Percentiles rank a stretch among this genome's conserved stretches.
These are phyloP conservation scores for Taphrina betulina DNA, from an alignment of 1,139 yeast species.

Conservation along the genomic window DNA sequence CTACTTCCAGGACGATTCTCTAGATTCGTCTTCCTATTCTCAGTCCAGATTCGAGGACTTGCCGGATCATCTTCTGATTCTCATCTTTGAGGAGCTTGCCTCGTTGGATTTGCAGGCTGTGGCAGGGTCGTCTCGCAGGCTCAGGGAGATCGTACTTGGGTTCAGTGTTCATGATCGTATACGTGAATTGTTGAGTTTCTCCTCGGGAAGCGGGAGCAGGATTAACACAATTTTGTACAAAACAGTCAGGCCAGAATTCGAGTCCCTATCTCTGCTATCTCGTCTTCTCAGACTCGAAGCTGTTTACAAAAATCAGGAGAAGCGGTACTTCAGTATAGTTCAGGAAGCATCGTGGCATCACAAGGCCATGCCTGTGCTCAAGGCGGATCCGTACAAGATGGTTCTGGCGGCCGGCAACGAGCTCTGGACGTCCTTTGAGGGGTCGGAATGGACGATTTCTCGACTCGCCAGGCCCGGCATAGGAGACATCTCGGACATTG, in stretches of 20 bases:
- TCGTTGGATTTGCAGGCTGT: not conserved
- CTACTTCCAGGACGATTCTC: too few species aligned
- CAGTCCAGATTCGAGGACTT: constrained; percentile 2
- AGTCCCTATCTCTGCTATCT: not conserved
- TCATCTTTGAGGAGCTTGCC: not conserved
- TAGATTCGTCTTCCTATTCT: too few species aligned
- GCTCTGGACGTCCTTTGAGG: constrained; percentile 2
- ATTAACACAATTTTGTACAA: not conserved
- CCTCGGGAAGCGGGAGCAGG: not conserved
- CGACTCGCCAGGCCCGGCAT: constrained; percentile 7
- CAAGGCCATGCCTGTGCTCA: constrained; percentile 27
- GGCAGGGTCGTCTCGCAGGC: constrained; percentile 1
- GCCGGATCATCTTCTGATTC: not conserved
- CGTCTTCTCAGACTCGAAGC: not conserved
- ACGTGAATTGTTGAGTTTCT: not conserved
- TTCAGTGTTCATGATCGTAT: constrained; percentile 1
- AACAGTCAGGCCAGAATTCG: not conserved
- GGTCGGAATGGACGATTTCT: not conserved
- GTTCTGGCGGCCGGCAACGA: constrained; percentile 18
- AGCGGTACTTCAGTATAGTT: not conserved
- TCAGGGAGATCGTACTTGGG: not conserved
- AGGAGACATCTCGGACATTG: constrained; percentile 17
- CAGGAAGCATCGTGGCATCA: constrained; percentile 11
- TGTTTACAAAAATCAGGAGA: not conserved
- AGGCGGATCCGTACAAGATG: constrained; percentile 22